Evolutionary conservation across 331 rosid genomes (phyloP).

Genomic region (Phaseolus coccineus): DNA sequence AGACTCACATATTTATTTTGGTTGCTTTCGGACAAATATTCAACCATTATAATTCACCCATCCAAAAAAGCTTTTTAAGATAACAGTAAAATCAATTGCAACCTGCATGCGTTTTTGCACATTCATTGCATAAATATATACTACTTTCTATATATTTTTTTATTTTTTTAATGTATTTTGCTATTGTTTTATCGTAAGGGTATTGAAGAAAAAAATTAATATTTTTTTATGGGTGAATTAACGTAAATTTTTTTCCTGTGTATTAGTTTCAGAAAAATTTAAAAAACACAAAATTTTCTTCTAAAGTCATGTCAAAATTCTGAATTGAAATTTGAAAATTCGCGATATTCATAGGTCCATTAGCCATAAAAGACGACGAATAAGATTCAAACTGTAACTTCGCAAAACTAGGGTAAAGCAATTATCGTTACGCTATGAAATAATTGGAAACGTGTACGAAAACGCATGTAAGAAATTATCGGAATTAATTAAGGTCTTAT

Average conservation of each 20-base stretch:
- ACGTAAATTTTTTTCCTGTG: too few relatives aligned
- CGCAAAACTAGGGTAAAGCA: too few relatives aligned
- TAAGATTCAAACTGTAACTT: too few relatives aligned
- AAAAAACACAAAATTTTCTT: not conserved
- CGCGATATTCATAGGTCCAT: too few relatives aligned
- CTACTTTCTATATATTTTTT: not conserved
- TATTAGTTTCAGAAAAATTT: too few relatives aligned
- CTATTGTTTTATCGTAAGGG: not conserved
- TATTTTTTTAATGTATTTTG: not conserved
- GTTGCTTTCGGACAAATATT: conserved; percentile 50
- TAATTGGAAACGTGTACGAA: not conserved
- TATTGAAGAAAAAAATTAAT: not conserved
- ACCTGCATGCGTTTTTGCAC: conserved; percentile 54
- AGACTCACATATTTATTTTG: conserved; percentile 36
- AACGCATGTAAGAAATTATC: not conserved
- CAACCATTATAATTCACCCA: conserved; percentile 43
- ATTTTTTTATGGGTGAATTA: too few relatives aligned
- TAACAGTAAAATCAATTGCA: conserved; percentile 50
- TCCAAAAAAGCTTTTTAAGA: conserved; percentile 34
- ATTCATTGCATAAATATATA: conserved; percentile 5
- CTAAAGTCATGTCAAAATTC: not conserved
- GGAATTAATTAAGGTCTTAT: too few relatives aligned
- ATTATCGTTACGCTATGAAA: not conserved
- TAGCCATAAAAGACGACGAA: too few relatives aligned
- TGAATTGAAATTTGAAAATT: not conserved